Evolutionary conservation across 2,329 filamentous ascomycete genomes (phyloP).

Genomic region (Fusarium sp.): DNA sequence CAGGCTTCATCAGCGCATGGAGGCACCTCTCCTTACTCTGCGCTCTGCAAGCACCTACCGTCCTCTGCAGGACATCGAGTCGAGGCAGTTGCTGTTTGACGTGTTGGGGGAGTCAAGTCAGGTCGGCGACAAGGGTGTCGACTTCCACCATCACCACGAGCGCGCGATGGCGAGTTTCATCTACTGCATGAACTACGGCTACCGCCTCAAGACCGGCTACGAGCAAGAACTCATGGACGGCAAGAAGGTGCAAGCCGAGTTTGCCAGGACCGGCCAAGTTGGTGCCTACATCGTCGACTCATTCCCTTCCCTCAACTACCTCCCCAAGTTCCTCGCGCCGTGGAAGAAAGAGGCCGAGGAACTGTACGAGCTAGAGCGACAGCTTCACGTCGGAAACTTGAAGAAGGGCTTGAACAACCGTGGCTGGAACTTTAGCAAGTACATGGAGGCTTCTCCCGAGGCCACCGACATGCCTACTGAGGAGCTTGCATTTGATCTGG

Average conservation of each 20-base stretch:
- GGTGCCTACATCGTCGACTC: conserved; percentile 55
- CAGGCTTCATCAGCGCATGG: conserved; percentile 54
- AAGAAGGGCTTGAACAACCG: conserved; percentile 30
- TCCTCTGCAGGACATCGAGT: conserved; percentile 59
- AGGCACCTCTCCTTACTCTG: conserved; percentile 48
- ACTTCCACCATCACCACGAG: conserved; percentile 50
- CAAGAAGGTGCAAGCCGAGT: conserved; percentile 42
- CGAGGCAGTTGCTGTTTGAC: conserved; percentile 57
- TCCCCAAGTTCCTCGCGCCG: conserved; percentile 52
- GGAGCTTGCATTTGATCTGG: conserved; percentile 50
- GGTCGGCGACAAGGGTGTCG: conserved; percentile 36
- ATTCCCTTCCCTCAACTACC: conserved; percentile 54
- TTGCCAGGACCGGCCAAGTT: conserved; percentile 42
- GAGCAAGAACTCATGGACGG: conserved; percentile 43
- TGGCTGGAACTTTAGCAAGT: conserved; percentile 50
- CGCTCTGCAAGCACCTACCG: conserved; percentile 51
- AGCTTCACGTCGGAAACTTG: conserved; percentile 44
- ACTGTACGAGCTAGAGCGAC: conserved; percentile 51
- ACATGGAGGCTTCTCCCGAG: conserved; percentile 37
- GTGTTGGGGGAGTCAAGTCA: conserved; percentile 46
- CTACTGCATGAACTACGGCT: conserved; percentile 52
- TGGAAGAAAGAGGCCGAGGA: conserved; percentile 50
- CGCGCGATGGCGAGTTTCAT: conserved; percentile 52
- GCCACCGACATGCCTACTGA: conserved; percentile 38
- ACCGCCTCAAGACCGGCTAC: conserved; percentile 44